phyloP scores from a whole-genome alignment of 345 rosid genomes.

The Excoecaria cochinchinensis region DNA sequence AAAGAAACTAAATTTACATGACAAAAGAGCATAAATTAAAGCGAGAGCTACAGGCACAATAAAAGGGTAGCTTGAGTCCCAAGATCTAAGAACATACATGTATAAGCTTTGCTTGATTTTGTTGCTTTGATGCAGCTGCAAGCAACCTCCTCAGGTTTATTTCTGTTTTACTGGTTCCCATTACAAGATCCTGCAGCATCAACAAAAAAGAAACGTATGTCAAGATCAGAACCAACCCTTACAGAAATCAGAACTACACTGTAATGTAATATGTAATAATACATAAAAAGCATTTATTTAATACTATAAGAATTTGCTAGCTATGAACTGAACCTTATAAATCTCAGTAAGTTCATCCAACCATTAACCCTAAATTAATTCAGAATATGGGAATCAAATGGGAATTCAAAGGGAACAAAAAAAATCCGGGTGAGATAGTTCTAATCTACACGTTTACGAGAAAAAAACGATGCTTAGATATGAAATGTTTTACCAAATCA shows the following conservation, averaged over 20 bases:
- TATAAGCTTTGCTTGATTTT: slow-evolving; percentile 70
- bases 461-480: too few species aligned
- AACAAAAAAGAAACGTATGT: neutral
- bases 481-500: too few species aligned
- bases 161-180: slow-evolving; percentile 80
- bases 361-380: too few species aligned
- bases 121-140: slow-evolving; percentile 67
- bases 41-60: neutral
- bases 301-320: too few species aligned
- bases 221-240: neutral
- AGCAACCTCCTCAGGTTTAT: slow-evolving; percentile 74
- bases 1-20: neutral
- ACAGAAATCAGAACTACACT: neutral
- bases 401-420: too few species aligned
- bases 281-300: too few species aligned
- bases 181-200: slow-evolving; percentile 17
- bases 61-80: neutral
- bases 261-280: neutral
- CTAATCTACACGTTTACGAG: too few species aligned
- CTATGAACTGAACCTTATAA: too few species aligned
- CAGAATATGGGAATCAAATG: too few species aligned
- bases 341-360: too few species aligned
- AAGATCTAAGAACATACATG: slow-evolving; percentile 44
- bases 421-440: too few species aligned
- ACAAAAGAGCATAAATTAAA: neutral